Evolutionary conservation across 2,329 filamentous ascomycete genomes (phyloP).

Genomic region (Fusarium penzigii): DNA sequence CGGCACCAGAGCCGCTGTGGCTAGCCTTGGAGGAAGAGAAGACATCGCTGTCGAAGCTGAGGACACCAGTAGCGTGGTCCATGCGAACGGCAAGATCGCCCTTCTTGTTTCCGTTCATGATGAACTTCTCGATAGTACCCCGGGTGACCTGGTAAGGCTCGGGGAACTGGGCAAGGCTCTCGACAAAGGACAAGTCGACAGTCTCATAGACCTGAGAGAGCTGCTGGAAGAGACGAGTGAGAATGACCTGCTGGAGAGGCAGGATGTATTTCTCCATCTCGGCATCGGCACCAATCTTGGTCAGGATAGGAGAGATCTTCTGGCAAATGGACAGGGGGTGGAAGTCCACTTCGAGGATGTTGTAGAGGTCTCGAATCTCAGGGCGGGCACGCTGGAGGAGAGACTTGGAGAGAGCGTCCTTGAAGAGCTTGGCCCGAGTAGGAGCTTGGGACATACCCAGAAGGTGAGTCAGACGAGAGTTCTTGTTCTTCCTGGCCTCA

Average conservation of each 20-base stretch:
- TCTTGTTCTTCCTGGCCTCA: slow-evolving; percentile 98
- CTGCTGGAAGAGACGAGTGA: slow-evolving; percentile 98
- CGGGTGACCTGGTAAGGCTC: slow-evolving; percentile 92
- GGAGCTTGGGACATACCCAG: slow-evolving; percentile 90
- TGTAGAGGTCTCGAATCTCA: slow-evolving; percentile 96
- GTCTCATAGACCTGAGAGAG: slow-evolving; percentile 98
- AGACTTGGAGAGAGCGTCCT: slow-evolving; percentile 92
- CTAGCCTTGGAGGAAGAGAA: slow-evolving; percentile 96
- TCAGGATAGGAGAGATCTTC: slow-evolving; percentile 95
- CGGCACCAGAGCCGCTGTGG: slow-evolving; percentile 78
- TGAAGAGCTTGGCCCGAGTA: slow-evolving; percentile 88
- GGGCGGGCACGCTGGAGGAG: slow-evolving; percentile 89
- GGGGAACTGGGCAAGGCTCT: slow-evolving; percentile 91
- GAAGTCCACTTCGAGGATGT: slow-evolving; percentile 98
- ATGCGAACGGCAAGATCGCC: slow-evolving; percentile 95
- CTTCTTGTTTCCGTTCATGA: slow-evolving; percentile 99
- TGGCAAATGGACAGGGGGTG: slow-evolving; percentile 98
- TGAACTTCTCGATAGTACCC: slow-evolving; percentile 97
- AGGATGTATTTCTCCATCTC: slow-evolving; percentile 98
- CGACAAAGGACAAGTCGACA: slow-evolving; percentile 90
- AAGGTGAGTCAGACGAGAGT: slow-evolving; percentile 92
- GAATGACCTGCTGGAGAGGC: slow-evolving; percentile 96
- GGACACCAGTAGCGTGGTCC: slow-evolving; percentile 89
- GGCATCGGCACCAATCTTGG: slow-evolving; percentile 87
- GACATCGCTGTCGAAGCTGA: slow-evolving; percentile 97